phyloP scores from a whole-genome alignment of 2,329 filamentous ascomycete species.

The Colletotrichum siamense region DNA sequence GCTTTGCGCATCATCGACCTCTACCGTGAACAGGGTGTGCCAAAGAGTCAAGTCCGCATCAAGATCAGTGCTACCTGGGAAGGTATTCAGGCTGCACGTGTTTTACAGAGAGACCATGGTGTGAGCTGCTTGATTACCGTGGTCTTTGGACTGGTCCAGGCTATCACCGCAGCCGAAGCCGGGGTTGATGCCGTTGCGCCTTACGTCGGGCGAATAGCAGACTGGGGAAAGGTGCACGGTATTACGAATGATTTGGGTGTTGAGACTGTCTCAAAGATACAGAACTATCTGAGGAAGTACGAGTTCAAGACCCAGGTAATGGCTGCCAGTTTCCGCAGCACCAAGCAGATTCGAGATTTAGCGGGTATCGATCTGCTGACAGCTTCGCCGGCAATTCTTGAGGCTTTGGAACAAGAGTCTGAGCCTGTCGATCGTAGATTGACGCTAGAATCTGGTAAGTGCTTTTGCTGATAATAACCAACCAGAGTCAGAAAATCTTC shows the following conservation, averaged over 20 bases:
- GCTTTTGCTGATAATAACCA: neutral
- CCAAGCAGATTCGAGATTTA: neutral
- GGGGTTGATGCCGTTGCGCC: neutral
- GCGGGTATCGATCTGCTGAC: neutral
- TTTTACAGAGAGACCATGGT: neutral
- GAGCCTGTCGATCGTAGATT: neutral
- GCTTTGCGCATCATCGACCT: neutral
- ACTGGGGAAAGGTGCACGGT: neutral
- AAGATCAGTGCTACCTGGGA: neutral
- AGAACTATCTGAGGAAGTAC: neutral
- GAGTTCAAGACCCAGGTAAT: neutral
- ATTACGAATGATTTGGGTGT: neutral
- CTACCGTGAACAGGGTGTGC: neutral
- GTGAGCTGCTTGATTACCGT: neutral
- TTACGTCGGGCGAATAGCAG: neutral
- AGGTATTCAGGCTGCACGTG: neutral
- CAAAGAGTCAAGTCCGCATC: neutral
- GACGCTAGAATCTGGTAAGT: neutral
- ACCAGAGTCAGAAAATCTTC: neutral
- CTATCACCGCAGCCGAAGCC: neutral
- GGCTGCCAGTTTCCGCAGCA: neutral
- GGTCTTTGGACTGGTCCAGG: neutral
- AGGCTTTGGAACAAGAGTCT: neutral
- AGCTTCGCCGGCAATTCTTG: neutral
- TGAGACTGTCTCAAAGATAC: neutral